Percentiles rank a stretch among this genome's conserved stretches.
phyloP scores from a whole-genome alignment of 257 asterid genomes.

The Knoxia roxburghii region DNA sequence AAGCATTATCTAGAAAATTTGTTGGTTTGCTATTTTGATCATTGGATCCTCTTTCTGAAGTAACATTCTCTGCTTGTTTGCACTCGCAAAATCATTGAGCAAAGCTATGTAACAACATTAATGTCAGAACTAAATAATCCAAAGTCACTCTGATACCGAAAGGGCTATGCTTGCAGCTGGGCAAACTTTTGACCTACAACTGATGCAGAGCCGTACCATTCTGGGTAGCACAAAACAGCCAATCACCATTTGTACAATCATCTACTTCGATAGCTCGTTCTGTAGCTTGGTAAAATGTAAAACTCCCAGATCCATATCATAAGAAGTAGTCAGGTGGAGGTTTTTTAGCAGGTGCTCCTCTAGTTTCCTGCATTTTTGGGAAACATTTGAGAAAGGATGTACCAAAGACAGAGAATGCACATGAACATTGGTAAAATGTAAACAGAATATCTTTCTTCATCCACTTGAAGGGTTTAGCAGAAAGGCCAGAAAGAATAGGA shows the following conservation, averaged over 20 bases:
- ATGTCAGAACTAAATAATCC: background rate
- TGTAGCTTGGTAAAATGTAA: constrained; percentile 9
- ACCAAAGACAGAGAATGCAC: background rate
- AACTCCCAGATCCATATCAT: constrained; percentile 22
- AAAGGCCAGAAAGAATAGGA: no score
- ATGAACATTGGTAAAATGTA: background rate
- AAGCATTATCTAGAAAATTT: background rate
- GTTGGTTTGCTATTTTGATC: background rate
- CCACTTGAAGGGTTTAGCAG: no score
- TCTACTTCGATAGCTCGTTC: constrained; percentile 2
- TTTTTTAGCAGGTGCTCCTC: constrained; percentile 78
- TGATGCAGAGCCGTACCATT: background rate
- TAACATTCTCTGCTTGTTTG: background rate
- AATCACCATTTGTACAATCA: constrained; percentile 5
- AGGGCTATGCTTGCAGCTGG: background rate
- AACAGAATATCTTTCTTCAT: no score
- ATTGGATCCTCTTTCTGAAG: background rate
- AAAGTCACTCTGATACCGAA: background rate
- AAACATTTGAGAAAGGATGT: background rate
- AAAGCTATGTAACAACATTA: constrained; percentile 13
- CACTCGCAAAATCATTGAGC: constrained; percentile 6
- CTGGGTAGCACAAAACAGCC: background rate
- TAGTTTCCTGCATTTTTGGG: constrained; percentile 64
- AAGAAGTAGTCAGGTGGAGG: constrained; percentile 95
- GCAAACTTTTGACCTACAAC: background rate